Percentiles rank a stretch among this genome's conserved stretches.
Conservation (phyloP, 441 rosid species). For the Macaranga tanarius region DNA sequence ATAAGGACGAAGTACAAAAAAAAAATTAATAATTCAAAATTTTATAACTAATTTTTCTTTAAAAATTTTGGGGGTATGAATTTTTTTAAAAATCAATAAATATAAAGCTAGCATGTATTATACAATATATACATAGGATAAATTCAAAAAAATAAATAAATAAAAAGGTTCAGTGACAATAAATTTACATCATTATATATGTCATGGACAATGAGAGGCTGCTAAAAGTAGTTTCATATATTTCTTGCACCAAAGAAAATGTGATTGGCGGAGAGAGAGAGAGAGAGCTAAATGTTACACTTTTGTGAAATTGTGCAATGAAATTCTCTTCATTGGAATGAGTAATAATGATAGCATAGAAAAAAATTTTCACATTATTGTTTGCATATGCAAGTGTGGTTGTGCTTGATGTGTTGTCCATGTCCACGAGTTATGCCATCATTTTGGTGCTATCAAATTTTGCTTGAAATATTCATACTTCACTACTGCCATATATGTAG, state of each 20-base stretch:
- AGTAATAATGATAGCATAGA: constrained; percentile 29
- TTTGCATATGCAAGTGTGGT: constrained; percentile 23
- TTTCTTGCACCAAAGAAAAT: background rate
- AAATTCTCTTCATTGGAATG: constrained; percentile 19
- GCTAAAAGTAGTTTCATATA: background rate
- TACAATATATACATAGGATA: too few relatives aligned
- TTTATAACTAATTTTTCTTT: too few relatives aligned
- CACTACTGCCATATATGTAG: background rate
- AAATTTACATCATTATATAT: constrained; percentile 5
- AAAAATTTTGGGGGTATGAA: too few relatives aligned
- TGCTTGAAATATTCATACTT: background rate
- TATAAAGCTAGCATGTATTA: too few relatives aligned
- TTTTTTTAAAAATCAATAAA: too few relatives aligned
- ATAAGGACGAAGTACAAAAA: too few relatives aligned
- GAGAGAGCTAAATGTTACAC: background rate
- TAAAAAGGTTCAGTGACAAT: background rate
- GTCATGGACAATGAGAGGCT: background rate
- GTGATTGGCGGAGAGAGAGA: background rate
- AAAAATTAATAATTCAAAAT: too few relatives aligned
- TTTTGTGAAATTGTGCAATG: constrained; percentile 14
- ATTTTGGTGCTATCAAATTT: constrained; percentile 1
- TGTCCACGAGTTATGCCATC: constrained; percentile 16
- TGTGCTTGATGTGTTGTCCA: constrained; percentile 18
- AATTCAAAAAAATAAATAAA: too few relatives aligned
- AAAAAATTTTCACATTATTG: constrained; percentile 23